A percentile compares a stretch with the other conserved stretches of the same genome.
Conservation (phyloP, 164 flowering plant genomes). For the Vitis riparia region DNA sequence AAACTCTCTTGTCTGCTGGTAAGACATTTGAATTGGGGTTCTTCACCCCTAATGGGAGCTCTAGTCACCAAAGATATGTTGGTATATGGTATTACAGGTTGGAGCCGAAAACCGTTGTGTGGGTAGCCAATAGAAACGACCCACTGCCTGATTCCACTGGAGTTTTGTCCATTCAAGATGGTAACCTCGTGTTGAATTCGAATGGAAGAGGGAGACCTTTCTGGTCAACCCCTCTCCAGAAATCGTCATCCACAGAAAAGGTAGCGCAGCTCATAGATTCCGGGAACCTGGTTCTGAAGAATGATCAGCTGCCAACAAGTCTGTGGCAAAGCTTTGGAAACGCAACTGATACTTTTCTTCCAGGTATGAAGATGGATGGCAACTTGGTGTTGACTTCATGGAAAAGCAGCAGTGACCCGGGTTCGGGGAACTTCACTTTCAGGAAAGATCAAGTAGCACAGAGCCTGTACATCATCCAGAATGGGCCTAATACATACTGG, state of each 20-base stretch:
- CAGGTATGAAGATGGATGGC: slow-evolving; percentile 31
- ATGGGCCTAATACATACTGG: slow-evolving; percentile 27
- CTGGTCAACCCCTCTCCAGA: slow-evolving; percentile 20
- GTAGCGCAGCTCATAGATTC: slow-evolving; percentile 15
- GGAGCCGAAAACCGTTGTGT: slow-evolving; percentile 17
- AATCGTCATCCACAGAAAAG: neutral
- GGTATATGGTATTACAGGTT: slow-evolving; percentile 34
- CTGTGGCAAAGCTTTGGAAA: slow-evolving; percentile 28
- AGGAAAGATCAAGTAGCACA: slow-evolving; percentile 18
- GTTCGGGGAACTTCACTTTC: slow-evolving; percentile 26
- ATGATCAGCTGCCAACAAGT: neutral
- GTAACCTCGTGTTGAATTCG: slow-evolving; percentile 12
- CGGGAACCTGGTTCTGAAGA: slow-evolving; percentile 19
- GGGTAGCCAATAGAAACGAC: slow-evolving; percentile 32
- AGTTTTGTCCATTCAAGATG: slow-evolving; percentile 17
- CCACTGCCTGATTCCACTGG: slow-evolving; percentile 16
- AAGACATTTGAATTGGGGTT: slow-evolving; percentile 29
- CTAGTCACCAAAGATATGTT: slow-evolving; percentile 17
- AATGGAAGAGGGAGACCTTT: slow-evolving; percentile 9
- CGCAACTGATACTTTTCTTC: slow-evolving; percentile 35
- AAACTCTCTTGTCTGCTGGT: slow-evolving; percentile 26
- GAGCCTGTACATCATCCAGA: slow-evolving; percentile 19
- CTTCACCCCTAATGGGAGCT: slow-evolving; percentile 23
- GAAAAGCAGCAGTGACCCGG: slow-evolving; percentile 22
- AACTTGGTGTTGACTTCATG: slow-evolving; percentile 21